These are phyloP conservation scores for Rhodomyrtus tomentosa DNA, from an alignment of 345 rosid genomes.

Conservation along the genomic window DNA sequence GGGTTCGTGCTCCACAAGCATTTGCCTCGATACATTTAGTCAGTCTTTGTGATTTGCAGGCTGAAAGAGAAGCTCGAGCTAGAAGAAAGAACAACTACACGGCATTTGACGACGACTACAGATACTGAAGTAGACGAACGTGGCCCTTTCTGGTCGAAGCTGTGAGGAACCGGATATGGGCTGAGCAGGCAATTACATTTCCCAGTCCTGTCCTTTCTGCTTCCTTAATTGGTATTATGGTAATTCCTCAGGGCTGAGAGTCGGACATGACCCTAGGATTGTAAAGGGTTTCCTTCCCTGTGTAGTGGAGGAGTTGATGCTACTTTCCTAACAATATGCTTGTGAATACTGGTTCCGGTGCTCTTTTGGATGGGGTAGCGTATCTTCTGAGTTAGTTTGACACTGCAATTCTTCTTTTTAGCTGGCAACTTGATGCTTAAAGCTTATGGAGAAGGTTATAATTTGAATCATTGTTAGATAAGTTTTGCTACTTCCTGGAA, in stretches of 20 bases:
- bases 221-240: background rate
- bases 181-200: background rate
- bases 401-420: background rate
- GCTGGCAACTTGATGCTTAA: background rate
- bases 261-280: background rate
- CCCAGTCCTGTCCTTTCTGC: background rate
- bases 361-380: background rate
- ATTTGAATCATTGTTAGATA: background rate
- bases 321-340: background rate
- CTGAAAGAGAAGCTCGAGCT: constrained; percentile 50
- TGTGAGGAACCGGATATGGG: background rate
- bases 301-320: background rate
- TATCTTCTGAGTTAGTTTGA: background rate
- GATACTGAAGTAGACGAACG: constrained; percentile 22
- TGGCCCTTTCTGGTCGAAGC: background rate
- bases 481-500: background rate
- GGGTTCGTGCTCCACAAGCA: background rate
- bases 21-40: background rate
- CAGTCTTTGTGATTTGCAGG: constrained; percentile 23
- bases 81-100: constrained; percentile 51
- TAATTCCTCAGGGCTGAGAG: background rate
- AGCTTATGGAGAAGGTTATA: background rate
- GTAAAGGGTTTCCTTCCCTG: background rate
- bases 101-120: constrained; percentile 78
- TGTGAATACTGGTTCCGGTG: background rate